Percentiles rank a stretch among this genome's conserved stretches.
Conservation (phyloP, 768 basidiomycete species). For the Tylopilus vinaceipallidus region DNA sequence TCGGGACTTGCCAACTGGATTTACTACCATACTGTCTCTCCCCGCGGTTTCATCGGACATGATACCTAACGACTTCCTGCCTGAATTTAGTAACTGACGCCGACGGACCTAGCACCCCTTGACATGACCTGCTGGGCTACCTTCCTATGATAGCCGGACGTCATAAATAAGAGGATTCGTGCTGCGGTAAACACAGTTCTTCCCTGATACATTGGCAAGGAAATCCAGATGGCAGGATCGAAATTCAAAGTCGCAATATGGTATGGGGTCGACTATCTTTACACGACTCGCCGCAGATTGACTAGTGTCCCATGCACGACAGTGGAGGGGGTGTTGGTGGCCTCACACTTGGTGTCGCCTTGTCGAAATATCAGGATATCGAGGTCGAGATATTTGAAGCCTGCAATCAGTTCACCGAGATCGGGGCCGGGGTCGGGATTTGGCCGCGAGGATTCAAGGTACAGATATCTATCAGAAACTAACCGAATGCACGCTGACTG, state of each 20-base stretch:
- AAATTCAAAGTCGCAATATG: constrained; percentile 32
- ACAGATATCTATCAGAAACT: not conserved
- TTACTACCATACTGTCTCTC: too few relatives aligned
- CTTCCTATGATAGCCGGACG: too few relatives aligned
- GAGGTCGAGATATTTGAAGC: constrained; percentile 58
- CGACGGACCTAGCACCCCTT: too few relatives aligned
- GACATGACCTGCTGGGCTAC: too few relatives aligned
- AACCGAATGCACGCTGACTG: not conserved
- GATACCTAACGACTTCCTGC: too few relatives aligned
- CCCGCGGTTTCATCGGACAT: too few relatives aligned
- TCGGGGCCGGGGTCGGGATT: constrained; percentile 61
- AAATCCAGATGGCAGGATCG: constrained; percentile 9
- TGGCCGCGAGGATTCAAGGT: constrained; percentile 38
- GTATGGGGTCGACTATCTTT: constrained; percentile 7
- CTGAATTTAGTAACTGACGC: too few relatives aligned
- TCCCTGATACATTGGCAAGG: too few relatives aligned
- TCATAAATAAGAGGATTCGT: too few relatives aligned
- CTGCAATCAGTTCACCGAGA: constrained; percentile 46
- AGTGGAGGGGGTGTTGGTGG: constrained; percentile 45
- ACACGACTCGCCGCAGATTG: not conserved
- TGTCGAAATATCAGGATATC: constrained; percentile 47
- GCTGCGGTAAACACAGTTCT: too few relatives aligned
- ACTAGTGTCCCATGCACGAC: not conserved
- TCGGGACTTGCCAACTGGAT: too few relatives aligned
- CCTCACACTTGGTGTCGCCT: constrained; percentile 36